Percentiles rank a stretch among this genome's conserved stretches.
phyloP scores from a whole-genome alignment of 306 rosid species.

The Oxytropis ochrocephala region DNA sequence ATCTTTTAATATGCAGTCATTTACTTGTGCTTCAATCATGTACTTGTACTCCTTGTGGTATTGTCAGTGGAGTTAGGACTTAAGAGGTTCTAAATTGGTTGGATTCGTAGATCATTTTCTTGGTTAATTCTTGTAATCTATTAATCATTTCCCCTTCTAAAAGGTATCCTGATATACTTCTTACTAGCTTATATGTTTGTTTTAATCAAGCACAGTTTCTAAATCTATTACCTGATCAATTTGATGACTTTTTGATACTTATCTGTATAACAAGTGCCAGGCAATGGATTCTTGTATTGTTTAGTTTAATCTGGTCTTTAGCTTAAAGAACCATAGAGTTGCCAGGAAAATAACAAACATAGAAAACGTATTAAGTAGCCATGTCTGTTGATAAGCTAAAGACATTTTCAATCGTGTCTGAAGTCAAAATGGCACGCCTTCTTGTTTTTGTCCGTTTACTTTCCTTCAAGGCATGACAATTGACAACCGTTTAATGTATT shows the following conservation, averaged over 20 bases:
- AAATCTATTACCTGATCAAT: background rate
- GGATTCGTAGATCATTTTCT: background rate
- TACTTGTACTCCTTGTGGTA: background rate
- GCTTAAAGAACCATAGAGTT: conserved; percentile 10
- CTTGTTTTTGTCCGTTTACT: background rate
- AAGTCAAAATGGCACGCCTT: background rate
- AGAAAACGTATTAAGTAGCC: background rate
- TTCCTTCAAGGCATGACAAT: background rate
- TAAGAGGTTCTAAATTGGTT: background rate
- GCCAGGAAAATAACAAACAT: background rate
- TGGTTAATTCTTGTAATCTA: background rate
- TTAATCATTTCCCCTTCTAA: background rate
- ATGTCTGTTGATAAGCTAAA: background rate
- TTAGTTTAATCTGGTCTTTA: background rate
- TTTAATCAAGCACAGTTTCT: conserved; percentile 2
- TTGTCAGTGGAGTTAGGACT: background rate
- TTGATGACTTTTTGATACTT: background rate
- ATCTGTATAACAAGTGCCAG: background rate
- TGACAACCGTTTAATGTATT: conserved; percentile 12
- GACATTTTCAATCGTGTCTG: background rate
- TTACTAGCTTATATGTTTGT: background rate
- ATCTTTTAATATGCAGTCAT: background rate
- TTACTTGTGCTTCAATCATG: background rate
- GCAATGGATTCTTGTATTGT: background rate
- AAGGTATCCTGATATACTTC: background rate